These are phyloP conservation scores for Oxyria digyna DNA, from an alignment of 148 eudicot species.

Conservation along the genomic window DNA sequence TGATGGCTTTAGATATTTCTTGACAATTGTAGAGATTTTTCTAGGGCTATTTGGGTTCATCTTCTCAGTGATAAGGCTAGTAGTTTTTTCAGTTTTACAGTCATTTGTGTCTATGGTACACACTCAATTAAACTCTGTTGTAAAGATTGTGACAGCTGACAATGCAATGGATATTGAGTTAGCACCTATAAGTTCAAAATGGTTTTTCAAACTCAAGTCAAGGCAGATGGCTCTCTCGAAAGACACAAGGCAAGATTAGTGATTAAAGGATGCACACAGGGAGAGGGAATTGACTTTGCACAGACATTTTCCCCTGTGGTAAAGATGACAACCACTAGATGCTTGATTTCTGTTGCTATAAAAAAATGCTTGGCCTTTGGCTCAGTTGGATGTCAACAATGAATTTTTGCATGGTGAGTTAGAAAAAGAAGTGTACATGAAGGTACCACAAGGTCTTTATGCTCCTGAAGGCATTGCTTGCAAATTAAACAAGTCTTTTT, in stretches of 20 bases:
- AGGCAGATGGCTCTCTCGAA: background rate
- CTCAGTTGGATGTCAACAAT: too few species aligned
- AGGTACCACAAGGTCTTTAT: background rate
- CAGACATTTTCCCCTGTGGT: background rate
- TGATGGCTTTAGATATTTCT: background rate
- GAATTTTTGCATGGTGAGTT: too few species aligned
- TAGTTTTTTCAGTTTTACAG: background rate
- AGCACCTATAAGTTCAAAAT: background rate
- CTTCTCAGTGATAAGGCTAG: background rate
- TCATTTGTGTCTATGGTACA: background rate
- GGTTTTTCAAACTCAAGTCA: background rate
- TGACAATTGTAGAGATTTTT: background rate
- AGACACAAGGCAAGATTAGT: background rate
- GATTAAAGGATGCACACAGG: background rate
- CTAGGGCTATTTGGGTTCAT: background rate
- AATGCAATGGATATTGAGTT: background rate
- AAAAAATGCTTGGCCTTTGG: too few species aligned
- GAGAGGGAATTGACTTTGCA: background rate
- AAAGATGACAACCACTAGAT: background rate
- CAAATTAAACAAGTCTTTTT: background rate
- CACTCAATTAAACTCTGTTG: background rate
- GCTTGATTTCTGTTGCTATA: too few species aligned
- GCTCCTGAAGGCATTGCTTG: background rate
- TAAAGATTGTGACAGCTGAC: too few species aligned
- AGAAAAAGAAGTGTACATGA: too few species aligned